phyloP scores from a whole-genome alignment of 2,329 filamentous ascomycete genomes.

The Exophiala alcalophila region DNA sequence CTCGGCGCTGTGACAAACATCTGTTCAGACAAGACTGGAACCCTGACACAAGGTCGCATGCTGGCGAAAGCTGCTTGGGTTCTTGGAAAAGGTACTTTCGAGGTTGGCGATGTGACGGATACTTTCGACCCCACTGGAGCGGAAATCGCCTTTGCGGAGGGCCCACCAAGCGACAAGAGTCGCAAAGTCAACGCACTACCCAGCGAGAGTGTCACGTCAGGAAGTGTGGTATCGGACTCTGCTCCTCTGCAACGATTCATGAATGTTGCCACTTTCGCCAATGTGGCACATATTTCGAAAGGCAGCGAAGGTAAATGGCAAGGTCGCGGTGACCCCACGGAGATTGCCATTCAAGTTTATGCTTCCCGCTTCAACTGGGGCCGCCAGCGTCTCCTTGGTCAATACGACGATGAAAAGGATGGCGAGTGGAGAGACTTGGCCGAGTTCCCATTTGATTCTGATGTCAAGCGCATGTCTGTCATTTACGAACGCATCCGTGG shows the following conservation, averaged over 20 bases:
- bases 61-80: conserved; percentile 60
- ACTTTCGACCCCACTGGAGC: conserved; percentile 58
- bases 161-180: too few relatives aligned
- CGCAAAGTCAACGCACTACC: conserved; percentile 36
- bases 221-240: conserved; percentile 41
- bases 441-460: conserved; percentile 71
- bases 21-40: conserved; percentile 52
- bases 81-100: conserved; percentile 56
- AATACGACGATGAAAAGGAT: conserved; percentile 48
- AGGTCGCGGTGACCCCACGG: conserved; percentile 65
- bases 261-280: conserved; percentile 63
- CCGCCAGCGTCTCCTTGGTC: conserved; percentile 51
- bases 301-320: conserved; percentile 56
- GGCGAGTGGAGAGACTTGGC: conserved; percentile 58
- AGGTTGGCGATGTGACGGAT: conserved; percentile 54
- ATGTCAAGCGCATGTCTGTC: conserved; percentile 73
- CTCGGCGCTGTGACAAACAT: conserved; percentile 56
- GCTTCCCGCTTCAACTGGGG: conserved; percentile 66
- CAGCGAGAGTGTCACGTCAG: conserved; percentile 17
- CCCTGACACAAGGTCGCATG: conserved; percentile 60
- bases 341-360: conserved; percentile 73
- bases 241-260: conserved; percentile 54
- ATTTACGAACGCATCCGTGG: conserved; percentile 49
- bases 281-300: conserved; percentile 61
- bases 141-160: conserved; percentile 44